Evolutionary conservation across 306 rosid genomes (phyloP).

Genomic region (Nissolia schottii): DNA sequence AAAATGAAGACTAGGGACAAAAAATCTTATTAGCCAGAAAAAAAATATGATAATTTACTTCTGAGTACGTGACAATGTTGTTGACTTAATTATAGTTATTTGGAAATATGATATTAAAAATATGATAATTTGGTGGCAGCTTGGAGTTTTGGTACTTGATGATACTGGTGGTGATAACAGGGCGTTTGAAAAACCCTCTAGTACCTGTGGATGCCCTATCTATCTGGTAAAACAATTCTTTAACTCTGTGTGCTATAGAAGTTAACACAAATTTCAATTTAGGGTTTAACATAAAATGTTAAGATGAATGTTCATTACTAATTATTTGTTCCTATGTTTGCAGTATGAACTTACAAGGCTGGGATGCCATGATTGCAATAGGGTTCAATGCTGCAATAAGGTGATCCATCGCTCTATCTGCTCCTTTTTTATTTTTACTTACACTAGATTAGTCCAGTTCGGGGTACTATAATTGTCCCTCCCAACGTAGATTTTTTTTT

Average conservation of each 20-base stretch:
- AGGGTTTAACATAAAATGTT: neutral
- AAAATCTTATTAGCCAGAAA: too few species aligned
- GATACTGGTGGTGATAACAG: conserved; percentile 64
- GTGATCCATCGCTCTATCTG: conserved; percentile 21
- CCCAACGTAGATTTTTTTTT: too few species aligned
- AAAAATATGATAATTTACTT: too few species aligned
- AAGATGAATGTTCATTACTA: neutral
- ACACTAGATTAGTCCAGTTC: too few species aligned
- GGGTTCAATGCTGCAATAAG: conserved; percentile 85
- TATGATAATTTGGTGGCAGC: conserved; percentile 38
- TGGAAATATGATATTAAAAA: neutral
- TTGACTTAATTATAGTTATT: neutral
- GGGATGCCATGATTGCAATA: conserved; percentile 71
- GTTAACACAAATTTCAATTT: neutral
- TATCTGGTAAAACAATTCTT: conserved; percentile 50
- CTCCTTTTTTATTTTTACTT: too few species aligned
- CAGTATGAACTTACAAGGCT: conserved; percentile 75
- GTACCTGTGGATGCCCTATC: conserved; percentile 70
- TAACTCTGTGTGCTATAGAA: neutral
- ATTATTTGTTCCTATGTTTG: conserved; percentile 1
- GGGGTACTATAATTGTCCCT: too few species aligned
- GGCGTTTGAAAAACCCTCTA: conserved; percentile 57
- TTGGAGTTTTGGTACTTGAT: conserved; percentile 90
- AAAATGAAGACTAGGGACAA: too few species aligned
- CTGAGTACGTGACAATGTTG: too few species aligned